A percentile compares a stretch with the other conserved stretches of the same genome.
Conservation (phyloP, 2,329 filamentous ascomycete genomes). For the Gnomoniopsis smithogilvyi region DNA sequence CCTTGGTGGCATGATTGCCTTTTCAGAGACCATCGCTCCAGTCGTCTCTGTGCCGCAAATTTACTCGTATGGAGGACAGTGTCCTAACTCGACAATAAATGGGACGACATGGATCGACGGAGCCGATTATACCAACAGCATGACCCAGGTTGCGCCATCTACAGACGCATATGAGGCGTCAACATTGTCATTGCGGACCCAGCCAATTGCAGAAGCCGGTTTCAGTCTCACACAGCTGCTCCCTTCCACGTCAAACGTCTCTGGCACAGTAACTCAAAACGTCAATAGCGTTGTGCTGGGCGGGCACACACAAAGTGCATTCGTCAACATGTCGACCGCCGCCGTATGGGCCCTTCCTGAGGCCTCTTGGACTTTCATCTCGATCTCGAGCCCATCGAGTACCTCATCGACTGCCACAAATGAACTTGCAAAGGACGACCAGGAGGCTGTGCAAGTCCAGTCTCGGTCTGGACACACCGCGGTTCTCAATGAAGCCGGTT, state of each 20-base stretch:
- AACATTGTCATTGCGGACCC: slow-evolving; percentile 49
- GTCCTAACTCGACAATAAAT: slow-evolving; percentile 49
- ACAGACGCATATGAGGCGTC: slow-evolving; percentile 32
- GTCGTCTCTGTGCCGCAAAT: slow-evolving; percentile 51
- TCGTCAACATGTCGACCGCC: slow-evolving; percentile 91
- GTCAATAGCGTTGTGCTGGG: slow-evolving; percentile 79
- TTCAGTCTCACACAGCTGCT: slow-evolving; percentile 76
- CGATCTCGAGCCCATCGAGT: slow-evolving; percentile 47
- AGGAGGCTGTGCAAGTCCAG: slow-evolving; percentile 50
- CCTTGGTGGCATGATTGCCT: slow-evolving; percentile 59
- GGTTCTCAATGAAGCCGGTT: slow-evolving; percentile 75
- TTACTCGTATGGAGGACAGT: slow-evolving; percentile 91
- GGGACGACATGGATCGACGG: slow-evolving; percentile 57
- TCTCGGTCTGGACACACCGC: slow-evolving; percentile 88
- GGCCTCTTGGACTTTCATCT: slow-evolving; percentile 79
- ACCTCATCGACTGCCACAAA: slow-evolving; percentile 30
- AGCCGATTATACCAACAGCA: slow-evolving; percentile 76
- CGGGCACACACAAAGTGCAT: slow-evolving; percentile 78
- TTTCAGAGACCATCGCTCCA: slow-evolving; percentile 59
- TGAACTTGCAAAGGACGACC: slow-evolving; percentile 50
- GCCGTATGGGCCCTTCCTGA: slow-evolving; percentile 86
- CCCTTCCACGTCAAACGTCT: slow-evolving; percentile 66
- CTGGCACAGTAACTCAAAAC: slow-evolving; percentile 65
- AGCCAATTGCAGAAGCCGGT: slow-evolving; percentile 76
- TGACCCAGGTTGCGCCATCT: slow-evolving; percentile 63